These are phyloP conservation scores for Exophiala bonariae DNA, from an alignment of 2,329 filamentous ascomycete species.

Conservation along the genomic window DNA sequence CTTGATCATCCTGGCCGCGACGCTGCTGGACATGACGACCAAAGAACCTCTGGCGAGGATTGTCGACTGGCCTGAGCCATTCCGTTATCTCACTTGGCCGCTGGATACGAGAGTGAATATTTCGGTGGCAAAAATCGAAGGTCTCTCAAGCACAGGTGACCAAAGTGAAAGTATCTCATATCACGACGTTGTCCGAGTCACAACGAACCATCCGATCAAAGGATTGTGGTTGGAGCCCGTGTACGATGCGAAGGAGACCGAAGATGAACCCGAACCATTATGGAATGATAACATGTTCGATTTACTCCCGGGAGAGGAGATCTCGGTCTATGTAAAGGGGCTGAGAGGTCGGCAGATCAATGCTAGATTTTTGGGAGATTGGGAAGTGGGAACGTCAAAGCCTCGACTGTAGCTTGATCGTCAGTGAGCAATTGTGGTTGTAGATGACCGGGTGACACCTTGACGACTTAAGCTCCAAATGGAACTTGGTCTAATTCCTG, in stretches of 20 bases:
- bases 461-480: too few species aligned
- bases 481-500: too few species aligned
- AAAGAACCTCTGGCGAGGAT: constrained; percentile 52
- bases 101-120: constrained; percentile 4
- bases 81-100: constrained; percentile 57
- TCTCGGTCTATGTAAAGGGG: constrained; percentile 32
- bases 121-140: neutral
- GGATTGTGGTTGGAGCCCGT: constrained; percentile 52
- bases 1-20: constrained; percentile 6
- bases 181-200: constrained; percentile 44
- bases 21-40: constrained; percentile 28
- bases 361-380: constrained; percentile 6
- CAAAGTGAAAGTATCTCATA: constrained; percentile 17
- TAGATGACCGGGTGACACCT: too few species aligned
- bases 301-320: constrained; percentile 56
- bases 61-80: constrained; percentile 60
- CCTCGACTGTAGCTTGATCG: too few species aligned
- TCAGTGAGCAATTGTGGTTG: too few species aligned
- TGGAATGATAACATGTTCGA: constrained; percentile 54
- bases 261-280: constrained; percentile 44
- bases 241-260: constrained; percentile 44
- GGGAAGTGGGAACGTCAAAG: constrained; percentile 5
- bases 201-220: constrained; percentile 53
- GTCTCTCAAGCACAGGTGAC: constrained; percentile 39
- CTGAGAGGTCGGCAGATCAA: constrained; percentile 18